A percentile compares a stretch with the other conserved stretches of the same genome.
These are phyloP conservation scores for Aschersonia sp. DNA, from an alignment of 2,329 filamentous ascomycete genomes.

Conservation along the genomic window DNA sequence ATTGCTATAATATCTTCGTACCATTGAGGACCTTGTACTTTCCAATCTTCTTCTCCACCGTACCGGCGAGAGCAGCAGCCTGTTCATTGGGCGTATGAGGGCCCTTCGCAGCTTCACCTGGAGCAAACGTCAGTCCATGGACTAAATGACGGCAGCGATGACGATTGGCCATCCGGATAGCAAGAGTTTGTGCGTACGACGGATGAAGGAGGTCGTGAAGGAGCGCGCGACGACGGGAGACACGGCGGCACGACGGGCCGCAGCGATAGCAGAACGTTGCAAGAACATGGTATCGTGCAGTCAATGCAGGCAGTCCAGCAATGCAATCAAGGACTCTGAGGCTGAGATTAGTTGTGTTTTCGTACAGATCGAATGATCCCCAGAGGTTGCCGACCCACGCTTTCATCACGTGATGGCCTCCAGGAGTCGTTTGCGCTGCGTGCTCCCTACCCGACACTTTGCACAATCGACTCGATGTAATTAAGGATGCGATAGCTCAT, in stretches of 20 bases:
- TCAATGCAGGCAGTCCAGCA: constrained; percentile 4
- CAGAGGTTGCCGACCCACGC: constrained; percentile 1
- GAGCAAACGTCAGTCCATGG: constrained; percentile 2
- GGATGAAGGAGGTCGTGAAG: constrained; percentile 45
- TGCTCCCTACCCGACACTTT: neutral
- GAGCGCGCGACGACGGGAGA: constrained; percentile 39
- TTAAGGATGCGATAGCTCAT: neutral
- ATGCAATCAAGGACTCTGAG: constrained; percentile 5
- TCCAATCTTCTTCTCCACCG: constrained; percentile 30
- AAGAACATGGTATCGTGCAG: constrained; percentile 39
- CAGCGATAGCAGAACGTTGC: constrained; percentile 46
- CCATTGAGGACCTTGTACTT: constrained; percentile 30
- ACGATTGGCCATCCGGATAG: constrained; percentile 10
- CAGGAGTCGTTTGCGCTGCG: constrained; percentile 4
- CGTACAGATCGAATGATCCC: constrained; percentile 1
- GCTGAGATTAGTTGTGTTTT: constrained; percentile 2
- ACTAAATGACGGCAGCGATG: constrained; percentile 2
- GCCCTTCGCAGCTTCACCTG: constrained; percentile 23
- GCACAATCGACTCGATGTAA: neutral
- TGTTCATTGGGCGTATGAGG: constrained; percentile 19
- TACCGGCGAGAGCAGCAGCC: constrained; percentile 19
- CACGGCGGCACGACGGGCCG: constrained; percentile 43
- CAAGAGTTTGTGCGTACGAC: constrained; percentile 31
- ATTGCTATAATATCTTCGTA: constrained; percentile 15
- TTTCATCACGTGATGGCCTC: constrained; percentile 2